Base-by-base conservation (phyloP, 2,329 filamentous ascomycete species). In the Trichoderma semiorbis region DNA sequence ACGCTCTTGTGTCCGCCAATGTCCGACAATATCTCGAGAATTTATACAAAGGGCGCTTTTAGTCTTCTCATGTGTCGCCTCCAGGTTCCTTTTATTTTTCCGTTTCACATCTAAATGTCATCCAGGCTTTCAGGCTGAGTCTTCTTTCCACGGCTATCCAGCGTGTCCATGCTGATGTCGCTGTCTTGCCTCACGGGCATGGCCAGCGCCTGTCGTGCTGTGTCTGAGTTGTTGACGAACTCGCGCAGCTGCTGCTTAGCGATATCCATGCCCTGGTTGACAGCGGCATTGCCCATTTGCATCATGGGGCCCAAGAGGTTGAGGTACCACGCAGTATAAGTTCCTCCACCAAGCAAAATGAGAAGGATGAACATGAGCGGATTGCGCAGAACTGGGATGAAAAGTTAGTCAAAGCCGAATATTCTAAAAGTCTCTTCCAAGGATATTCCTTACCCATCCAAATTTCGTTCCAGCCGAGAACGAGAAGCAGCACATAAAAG, bases 381-480 rank as follows among this genome's bases (percentile, higher is more conserved):
- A 81, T 98, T 98, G 75, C 94, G 93, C 55, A 98, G 87, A 43
- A 99, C 96, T 97, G 77, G 24, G 70, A 5, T 16, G 14, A 14
- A 14, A 53, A 24, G 39, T 72, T 61, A 69, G 58, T 32, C 57
- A 58, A 21, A 10, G 30, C 16, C n/a, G 7, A 32, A 8, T 5
- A 55, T 8, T 21, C 6, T 43, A 12, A 69, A 3, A 7, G n/a
- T 7, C 92, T 87, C 87, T 32, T 14, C n/a, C 14, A 43, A 10
- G 12, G 36, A 28, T n/a, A 26, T 50, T 30, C 28, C 68, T 64
- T 70, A 97, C 95, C 94, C 78, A 95, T 93, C 75, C 97, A 85
- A 74, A 99, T 95, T 83, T 99, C 96, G 82, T 99, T 99, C 96
- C 96, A 99, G n/a, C 96, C 96, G 63, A 99, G 86, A 26, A 94